Evolutionary conservation across 2,329 filamentous ascomycete species (phyloP).

Genomic region (Aspergillus fumigatus): DNA sequence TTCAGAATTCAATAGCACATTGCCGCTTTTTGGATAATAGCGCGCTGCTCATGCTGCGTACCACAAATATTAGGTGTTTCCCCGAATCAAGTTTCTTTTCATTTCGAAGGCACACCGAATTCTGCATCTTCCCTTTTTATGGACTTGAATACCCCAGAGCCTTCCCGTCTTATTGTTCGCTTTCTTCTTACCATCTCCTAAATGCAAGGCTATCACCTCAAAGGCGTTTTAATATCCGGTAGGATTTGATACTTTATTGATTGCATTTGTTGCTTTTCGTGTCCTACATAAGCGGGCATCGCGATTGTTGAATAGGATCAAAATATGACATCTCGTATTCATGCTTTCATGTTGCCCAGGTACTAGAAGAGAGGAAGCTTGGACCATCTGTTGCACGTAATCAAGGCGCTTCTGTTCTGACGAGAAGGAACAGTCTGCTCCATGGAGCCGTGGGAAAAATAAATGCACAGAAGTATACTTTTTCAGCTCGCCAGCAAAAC

Average conservation of each 20-base stretch:
- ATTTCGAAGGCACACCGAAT: neutral
- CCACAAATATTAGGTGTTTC: neutral
- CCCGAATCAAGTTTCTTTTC: neutral
- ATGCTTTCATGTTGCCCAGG: neutral
- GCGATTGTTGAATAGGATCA: neutral
- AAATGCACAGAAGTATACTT: neutral
- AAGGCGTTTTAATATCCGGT: neutral
- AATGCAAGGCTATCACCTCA: neutral
- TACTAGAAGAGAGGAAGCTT: neutral
- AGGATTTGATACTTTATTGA: neutral
- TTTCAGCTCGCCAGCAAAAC: neutral
- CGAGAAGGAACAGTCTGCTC: neutral
- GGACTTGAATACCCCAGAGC: neutral
- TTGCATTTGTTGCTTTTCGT: conserved; percentile 1
- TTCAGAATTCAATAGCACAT: neutral
- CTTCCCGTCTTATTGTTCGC: neutral
- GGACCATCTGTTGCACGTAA: neutral
- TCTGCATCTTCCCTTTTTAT: neutral
- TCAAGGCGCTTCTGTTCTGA: neutral
- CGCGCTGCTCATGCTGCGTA: neutral
- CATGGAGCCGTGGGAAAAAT: neutral
- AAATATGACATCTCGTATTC: neutral
- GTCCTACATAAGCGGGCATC: neutral
- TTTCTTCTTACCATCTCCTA: neutral
- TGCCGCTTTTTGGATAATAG: neutral